Evolutionary conservation across 768 basidiomycete species (phyloP), one percentile per base, ranked within the genome.

Genomic region (Collybia mongolica): DNA sequence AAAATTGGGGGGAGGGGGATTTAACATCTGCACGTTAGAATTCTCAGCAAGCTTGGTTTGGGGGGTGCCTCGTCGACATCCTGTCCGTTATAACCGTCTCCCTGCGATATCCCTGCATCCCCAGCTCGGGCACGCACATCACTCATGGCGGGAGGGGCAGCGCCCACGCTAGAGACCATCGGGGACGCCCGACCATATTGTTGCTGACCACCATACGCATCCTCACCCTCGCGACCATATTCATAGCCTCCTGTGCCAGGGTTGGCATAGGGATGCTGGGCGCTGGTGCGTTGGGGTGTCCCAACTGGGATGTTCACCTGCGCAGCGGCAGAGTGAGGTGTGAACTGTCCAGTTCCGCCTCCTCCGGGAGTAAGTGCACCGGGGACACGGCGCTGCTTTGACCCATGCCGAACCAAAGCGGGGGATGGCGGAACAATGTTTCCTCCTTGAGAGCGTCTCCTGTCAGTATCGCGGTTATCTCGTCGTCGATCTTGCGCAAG

Each of bases 1-100:
- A 58, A 54, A 48, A 49, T 53, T n/a, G n/a, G 36, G 46, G 51
- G 44, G 54, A 57, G 56, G 58, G 58, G 73, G 24, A 68, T 79
- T 59, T 82, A 85, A 72, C 90, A 92, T 61, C 82, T 83, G 71
- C 90, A 92, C 41, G 88, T 90, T 53, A 93, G 68, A 54, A 91
- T 80, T 68, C 79, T 76, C 73, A 86, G 74, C 47, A 88, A 71
- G 55, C 73, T 72, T 48, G 75, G 71, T 66, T 80, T 79, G 52
- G 76, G 80, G 51, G 69, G 73, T 53, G 71, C 72, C 44, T 78
- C 77, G 53, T 82, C 77, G 51, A 73, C 75, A 54, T 79, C 73
- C 62, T 86, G 80, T 38, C 80, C 77, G 59, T 81, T 66, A 53
- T 74, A 86, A 56, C 74, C 81, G 48, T 72, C 84, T 54, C 73